Conservation (phyloP, 345 rosid species). For the Populus euphratica region DNA sequence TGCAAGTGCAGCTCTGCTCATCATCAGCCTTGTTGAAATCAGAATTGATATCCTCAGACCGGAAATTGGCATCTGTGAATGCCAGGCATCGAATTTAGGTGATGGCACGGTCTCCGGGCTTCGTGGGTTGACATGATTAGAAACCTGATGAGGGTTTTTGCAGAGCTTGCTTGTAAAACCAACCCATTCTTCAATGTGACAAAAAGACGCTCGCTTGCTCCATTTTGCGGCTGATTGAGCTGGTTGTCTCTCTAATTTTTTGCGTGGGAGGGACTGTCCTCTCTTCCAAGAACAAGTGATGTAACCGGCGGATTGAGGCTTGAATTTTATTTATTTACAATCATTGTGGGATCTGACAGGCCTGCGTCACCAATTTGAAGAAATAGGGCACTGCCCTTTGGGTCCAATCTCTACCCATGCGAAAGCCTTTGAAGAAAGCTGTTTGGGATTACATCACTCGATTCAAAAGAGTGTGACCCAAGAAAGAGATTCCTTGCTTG, state of each 20-base stretch:
- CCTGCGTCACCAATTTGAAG: not conserved
- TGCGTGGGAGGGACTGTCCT: no score
- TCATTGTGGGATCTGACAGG: not conserved
- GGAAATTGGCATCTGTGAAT: not conserved
- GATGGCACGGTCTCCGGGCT: not conserved
- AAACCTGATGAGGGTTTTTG: not conserved
- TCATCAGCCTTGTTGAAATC: not conserved
- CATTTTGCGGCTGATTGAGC: no score
- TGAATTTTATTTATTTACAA: not conserved
- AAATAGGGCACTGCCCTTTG: not conserved
- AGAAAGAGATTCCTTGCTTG: no score
- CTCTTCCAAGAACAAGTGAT: not conserved
- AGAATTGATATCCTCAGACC: not conserved
- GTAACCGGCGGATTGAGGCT: not conserved
- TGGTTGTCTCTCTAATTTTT: no score
- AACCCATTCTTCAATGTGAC: not conserved
- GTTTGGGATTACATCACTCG: no score
- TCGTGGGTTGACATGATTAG: not conserved
- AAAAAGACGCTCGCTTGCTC: not conserved
- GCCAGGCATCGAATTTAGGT: not conserved
- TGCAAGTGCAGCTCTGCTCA: not conserved
- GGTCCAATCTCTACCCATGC: no score
- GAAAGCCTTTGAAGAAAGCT: no score
- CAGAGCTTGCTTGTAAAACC: not conserved
- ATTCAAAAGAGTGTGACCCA: no score